These are phyloP conservation scores for Colletotrichum sp. DNA, from an alignment of 2,329 filamentous ascomycete genomes.

Conservation along the genomic window DNA sequence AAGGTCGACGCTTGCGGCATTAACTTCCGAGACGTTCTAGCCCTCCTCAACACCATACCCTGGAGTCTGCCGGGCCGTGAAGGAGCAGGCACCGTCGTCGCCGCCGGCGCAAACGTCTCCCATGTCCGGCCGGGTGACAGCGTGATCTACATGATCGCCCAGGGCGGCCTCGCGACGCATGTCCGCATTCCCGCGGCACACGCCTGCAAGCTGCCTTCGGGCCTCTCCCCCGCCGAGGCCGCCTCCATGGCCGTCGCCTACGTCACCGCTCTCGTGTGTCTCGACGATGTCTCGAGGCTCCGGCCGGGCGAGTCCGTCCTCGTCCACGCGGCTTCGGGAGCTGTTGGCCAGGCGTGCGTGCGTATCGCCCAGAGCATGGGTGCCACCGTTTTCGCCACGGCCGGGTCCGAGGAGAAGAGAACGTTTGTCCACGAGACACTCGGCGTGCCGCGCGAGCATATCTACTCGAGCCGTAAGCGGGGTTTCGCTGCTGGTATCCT, in stretches of 20 bases:
- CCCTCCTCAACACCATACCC: background rate
- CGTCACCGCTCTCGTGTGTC: conserved; percentile 27
- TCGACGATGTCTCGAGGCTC: conserved; percentile 24
- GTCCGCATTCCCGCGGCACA: background rate
- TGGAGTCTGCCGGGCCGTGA: background rate
- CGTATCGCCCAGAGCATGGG: conserved; percentile 18
- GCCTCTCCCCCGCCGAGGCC: conserved; percentile 30
- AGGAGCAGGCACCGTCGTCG: background rate
- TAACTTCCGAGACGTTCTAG: background rate
- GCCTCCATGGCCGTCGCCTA: conserved; percentile 25
- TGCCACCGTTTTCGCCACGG: conserved; percentile 35
- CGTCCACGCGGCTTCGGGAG: conserved; percentile 27
- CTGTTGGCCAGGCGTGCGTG: conserved; percentile 21
- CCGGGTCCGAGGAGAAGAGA: conserved; percentile 36
- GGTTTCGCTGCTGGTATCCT: background rate
- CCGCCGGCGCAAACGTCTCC: background rate
- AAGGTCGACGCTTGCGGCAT: background rate
- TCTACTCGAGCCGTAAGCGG: background rate
- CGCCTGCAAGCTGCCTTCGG: too few relatives aligned
- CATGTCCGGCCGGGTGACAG: background rate
- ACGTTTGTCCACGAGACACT: conserved; percentile 24
- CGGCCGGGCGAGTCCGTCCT: conserved; percentile 24
- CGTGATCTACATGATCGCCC: background rate
- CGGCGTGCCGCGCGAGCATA: background rate
- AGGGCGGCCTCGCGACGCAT: background rate